Conservation (phyloP, 2,329 filamentous ascomycete genomes). For the Calonectria pteridis region DNA sequence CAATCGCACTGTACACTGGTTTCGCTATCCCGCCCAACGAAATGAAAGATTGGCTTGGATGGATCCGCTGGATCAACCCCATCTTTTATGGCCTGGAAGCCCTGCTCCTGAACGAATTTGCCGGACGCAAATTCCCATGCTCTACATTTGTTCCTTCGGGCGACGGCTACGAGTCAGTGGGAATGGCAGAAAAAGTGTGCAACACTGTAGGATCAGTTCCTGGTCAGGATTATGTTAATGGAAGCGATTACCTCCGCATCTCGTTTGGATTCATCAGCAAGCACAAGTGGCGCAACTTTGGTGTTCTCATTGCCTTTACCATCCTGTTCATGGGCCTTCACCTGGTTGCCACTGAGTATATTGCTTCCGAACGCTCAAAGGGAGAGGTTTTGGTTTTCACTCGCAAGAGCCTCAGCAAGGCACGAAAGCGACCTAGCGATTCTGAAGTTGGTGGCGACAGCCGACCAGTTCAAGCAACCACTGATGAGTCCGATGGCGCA, state of each 20-base stretch:
- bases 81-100: constrained; percentile 74
- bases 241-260: constrained; percentile 24
- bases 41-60: constrained; percentile 65
- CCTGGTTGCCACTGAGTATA: constrained; percentile 33
- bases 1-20: constrained; percentile 63
- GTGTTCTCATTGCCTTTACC: constrained; percentile 28
- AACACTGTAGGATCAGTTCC: constrained; percentile 13
- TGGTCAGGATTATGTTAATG: constrained; percentile 1
- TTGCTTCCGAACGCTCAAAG: constrained; percentile 39
- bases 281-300: constrained; percentile 35
- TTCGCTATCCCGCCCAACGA: constrained; percentile 57
- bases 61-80: constrained; percentile 74
- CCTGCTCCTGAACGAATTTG: constrained; percentile 73
- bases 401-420: constrained; percentile 15
- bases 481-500: neutral
- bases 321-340: constrained; percentile 35
- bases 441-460: constrained; percentile 4
- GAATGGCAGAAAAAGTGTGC: constrained; percentile 1
- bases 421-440: neutral
- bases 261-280: constrained; percentile 27
- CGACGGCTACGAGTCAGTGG: constrained; percentile 20
- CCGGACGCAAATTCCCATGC: constrained; percentile 61
- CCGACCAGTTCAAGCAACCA: neutral
- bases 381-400: constrained; percentile 39
- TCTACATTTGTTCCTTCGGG: constrained; percentile 49